Evolutionary conservation across 2,329 filamentous ascomycete genomes (phyloP), one percentile per base, ranked within the genome.

Genomic region (Piedraia hortae): DNA sequence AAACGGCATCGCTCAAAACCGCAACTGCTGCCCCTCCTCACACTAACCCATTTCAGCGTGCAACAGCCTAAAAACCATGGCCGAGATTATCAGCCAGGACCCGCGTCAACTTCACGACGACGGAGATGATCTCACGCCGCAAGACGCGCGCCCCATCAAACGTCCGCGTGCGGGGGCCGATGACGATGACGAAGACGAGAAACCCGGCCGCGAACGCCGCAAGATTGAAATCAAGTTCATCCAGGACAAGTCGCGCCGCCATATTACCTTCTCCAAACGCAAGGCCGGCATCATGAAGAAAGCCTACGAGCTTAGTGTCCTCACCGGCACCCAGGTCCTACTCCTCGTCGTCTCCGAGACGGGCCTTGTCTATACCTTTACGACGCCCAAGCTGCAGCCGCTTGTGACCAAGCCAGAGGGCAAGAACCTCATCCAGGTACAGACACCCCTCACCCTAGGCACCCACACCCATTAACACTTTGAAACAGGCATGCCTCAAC

Each of bases 191-290:
- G 85, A 93, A 33, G 80, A 93, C 37, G 82, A 91, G 50, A 93
- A 93, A 65, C 77, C 77, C 31, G 78, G 78, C 43, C 80, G 85
- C 50, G 85, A 93, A 62, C 71, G 85, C 45, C 69, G 85, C 54
- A 97, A 97, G 71, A 97, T 97, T 42, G 85, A 97, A 53, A 97
- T 97, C 56, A 97, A 97, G 62, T 97, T 97, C 56, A 97, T 97
- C 50, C 82, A 80, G 51, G 85, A 97, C 54, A 97, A 97, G 59
- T 93, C 82, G 54, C 78, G 85, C 54, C 73, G 85, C 31, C 85
- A 97, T 57, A 97, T 93, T 47, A 93, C 85, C 41, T 93, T 97
- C 50, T 93, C 82, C 37, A 97, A 97, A 67, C 77, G 85, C 48
- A 97, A 97, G 59, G 85, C 85, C 25, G 85, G 85, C 39, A 93